These are phyloP conservation scores for Eimeria acervulina DNA, from an alignment of 169 alveolate genomes.

Conservation along the genomic window DNA sequence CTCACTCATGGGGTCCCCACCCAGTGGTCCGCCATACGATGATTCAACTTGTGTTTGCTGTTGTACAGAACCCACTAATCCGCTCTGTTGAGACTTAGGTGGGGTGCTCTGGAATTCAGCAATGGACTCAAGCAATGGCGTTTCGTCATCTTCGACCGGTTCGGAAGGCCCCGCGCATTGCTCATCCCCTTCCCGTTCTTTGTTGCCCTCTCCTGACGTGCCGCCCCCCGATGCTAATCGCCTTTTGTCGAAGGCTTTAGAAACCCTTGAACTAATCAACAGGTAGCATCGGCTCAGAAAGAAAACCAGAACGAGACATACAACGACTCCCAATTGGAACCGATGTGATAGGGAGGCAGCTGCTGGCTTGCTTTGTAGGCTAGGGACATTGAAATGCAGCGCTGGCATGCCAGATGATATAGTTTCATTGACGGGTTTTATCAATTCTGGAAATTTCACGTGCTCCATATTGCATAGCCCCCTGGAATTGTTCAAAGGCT, in stretches of 20 bases:
- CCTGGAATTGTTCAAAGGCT: not conserved
- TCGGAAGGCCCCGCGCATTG: not conserved
- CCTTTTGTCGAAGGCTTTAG: not conserved
- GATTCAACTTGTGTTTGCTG: no score
- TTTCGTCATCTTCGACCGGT: slow-evolving; percentile 1
- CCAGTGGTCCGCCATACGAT: not conserved
- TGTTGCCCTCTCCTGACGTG: not conserved
- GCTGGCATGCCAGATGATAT: not conserved
- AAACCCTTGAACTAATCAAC: not conserved
- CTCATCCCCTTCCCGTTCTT: not conserved
- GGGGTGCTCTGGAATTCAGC: not conserved
- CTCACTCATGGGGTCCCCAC: not conserved
- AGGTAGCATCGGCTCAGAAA: not conserved
- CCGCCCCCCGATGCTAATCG: not conserved
- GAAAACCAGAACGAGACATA: not conserved
- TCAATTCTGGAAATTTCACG: not conserved
- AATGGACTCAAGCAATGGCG: not conserved
- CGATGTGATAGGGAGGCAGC: not conserved
- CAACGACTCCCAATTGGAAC: not conserved
- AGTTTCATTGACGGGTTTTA: not conserved
- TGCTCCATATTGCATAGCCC: slow-evolving; percentile 10
- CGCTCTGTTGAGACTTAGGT: not conserved
- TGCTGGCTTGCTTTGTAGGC: not conserved
- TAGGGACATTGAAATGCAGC: not conserved
- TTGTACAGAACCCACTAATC: no score